phyloP scores from a whole-genome alignment of 805 yeast species.

The Pichia gijzeniarum region DNA sequence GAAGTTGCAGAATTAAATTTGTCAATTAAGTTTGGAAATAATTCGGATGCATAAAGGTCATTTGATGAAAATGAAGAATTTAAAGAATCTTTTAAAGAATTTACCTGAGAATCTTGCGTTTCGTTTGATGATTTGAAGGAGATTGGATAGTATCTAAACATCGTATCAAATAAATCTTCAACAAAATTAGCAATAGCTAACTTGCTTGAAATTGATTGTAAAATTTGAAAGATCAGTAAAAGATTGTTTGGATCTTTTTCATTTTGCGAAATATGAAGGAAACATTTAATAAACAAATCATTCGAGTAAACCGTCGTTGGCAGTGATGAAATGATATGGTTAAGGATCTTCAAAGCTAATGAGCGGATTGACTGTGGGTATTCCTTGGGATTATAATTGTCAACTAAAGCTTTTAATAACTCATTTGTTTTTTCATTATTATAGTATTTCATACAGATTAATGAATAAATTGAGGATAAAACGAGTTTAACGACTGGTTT shows the following conservation, averaged over 20 bases:
- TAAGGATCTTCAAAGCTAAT: constrained; percentile 47
- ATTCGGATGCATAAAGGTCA: constrained; percentile 58
- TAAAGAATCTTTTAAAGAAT: constrained; percentile 58
- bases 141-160: constrained; percentile 95
- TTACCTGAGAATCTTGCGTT: constrained; percentile 74
- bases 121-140: constrained; percentile 93
- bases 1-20: constrained; percentile 68
- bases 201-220: constrained; percentile 37
- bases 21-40: constrained; percentile 71
- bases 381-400: constrained; percentile 48
- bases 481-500: constrained; percentile 45
- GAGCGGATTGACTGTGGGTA: constrained; percentile 58
- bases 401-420: constrained; percentile 33
- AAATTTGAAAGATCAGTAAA: constrained; percentile 58
- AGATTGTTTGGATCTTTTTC: constrained; percentile 95
- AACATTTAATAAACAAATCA: constrained; percentile 46
- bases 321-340: constrained; percentile 30
- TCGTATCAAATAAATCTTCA: constrained; percentile 75
- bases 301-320: constrained; percentile 23
- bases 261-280: constrained; percentile 65
- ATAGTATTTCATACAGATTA: constrained; percentile 49
- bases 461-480: constrained; percentile 45
- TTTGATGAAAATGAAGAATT: constrained; percentile 59
- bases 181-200: constrained; percentile 38
- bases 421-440: constrained; percentile 29